Evolutionary conservation across 371 early-diverging fungal genomes (phyloP), one percentile per base, ranked within the genome.

Genomic region (Circinella minor): DNA sequence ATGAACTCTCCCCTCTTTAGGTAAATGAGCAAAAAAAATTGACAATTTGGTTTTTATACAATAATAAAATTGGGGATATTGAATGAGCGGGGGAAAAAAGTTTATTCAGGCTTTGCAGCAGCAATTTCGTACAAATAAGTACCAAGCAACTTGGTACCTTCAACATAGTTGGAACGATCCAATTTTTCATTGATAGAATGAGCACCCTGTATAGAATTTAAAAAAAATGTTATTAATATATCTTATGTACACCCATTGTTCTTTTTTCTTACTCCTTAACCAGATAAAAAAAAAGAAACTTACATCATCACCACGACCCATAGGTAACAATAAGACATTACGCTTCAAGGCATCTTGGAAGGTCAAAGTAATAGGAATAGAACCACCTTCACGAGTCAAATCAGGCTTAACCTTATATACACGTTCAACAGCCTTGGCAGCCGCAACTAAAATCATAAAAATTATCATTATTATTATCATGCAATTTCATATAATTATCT

Each of bases 171-270:
- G 79, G 84, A 87, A 68, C 88, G 86, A 81, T 97, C 96, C 74
- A 98, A 78, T 82, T 97, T 98, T 82, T 98, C 99, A 86, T 98
- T 97, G 81, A 93, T 97, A 18, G 96, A 95, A 85, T 98, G 99
- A 36, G 98, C 99, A 71, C 98, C 99, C 79, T 89, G 81, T 71
- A 27, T 71, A 60, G 8, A 20, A 36, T 20, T 15, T 9, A 43
- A 9, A 6, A 43, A 9, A 9, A 9, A 9, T 6, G 43, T 59
- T 59, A 51, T 8, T 51, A 7, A 55, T n/a, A 34, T 55, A 15
- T 15, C 5, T 55, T 36, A 46, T 27, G 55, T n/a, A 34, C 15
- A 1, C 36, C 6, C 20, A 49, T 6, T 7, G 18, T 4, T 48
- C n/a, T 27, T n/a, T 47, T 34, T 36, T n/a, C 1, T 10, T n/a